phyloP scores from a whole-genome alignment of 768 basidiomycete genomes.

The Epithele typhae region DNA sequence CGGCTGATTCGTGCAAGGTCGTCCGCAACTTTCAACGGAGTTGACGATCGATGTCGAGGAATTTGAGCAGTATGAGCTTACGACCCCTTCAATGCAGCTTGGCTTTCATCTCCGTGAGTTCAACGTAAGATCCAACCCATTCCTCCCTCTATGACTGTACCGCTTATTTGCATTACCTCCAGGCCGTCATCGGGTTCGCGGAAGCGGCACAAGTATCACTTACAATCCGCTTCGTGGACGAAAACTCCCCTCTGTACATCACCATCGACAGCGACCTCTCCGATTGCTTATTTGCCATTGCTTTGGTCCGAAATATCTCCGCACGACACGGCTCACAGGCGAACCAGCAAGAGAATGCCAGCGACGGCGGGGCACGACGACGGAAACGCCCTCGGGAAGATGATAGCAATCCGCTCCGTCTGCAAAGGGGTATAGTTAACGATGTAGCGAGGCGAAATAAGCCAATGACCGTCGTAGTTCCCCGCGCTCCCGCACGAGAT shows the following conservation, averaged over 20 bases:
- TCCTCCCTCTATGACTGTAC: too few species aligned
- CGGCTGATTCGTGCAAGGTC: conserved; percentile 34
- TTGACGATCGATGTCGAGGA: conserved; percentile 73
- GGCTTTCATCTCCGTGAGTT: conserved; percentile 84
- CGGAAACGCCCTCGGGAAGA: conserved; percentile 39
- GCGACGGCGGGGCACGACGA: background rate
- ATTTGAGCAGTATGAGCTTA: conserved; percentile 73
- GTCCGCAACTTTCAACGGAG: conserved; percentile 67
- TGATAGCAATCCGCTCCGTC: conserved; percentile 13
- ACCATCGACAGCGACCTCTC: conserved; percentile 65
- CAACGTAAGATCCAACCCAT: conserved; percentile 42
- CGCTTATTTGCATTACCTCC: background rate
- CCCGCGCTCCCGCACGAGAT: conserved; percentile 21
- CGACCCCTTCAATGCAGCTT: conserved; percentile 57
- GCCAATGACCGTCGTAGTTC: conserved; percentile 48
- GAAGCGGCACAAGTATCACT: conserved; percentile 64
- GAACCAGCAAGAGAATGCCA: background rate
- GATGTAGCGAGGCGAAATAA: conserved; percentile 27
- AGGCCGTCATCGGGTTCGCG: conserved; percentile 81
- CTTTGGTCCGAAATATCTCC: conserved; percentile 62
- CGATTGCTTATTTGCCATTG: conserved; percentile 71
- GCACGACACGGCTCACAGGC: background rate
- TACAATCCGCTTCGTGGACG: conserved; percentile 73
- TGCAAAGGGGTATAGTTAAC: background rate
- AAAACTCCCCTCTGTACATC: conserved; percentile 70